phyloP scores from a whole-genome alignment of 176 grass and related monocot species.

The Poa annua region DNA sequence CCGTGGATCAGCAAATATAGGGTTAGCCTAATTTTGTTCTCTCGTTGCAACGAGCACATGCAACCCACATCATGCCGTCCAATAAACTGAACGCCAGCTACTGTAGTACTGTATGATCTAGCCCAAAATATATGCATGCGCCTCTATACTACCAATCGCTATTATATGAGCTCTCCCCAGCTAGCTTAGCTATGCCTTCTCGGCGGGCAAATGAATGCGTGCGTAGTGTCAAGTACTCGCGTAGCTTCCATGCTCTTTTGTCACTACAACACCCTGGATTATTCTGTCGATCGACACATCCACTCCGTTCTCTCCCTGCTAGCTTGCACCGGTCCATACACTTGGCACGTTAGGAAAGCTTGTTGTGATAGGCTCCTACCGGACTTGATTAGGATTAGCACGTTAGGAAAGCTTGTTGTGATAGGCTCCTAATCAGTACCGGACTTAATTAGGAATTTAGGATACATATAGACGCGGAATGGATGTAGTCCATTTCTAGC shows the following conservation, averaged over 20 bases:
- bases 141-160: conserved; percentile 11
- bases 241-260: conserved; percentile 43
- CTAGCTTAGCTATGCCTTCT: not conserved
- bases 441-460: too few species aligned
- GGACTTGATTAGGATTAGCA: conserved; percentile 10
- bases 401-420: too few species aligned
- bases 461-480: too few species aligned
- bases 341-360: conserved; percentile 42
- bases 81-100: conserved; percentile 48
- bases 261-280: conserved; percentile 64
- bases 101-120: not conserved
- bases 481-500: not conserved
- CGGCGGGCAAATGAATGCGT: conserved; percentile 3
- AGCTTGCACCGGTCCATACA: not conserved
- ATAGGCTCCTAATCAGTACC: too few species aligned
- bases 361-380: conserved; percentile 26
- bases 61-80: conserved; percentile 42
- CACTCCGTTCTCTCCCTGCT: conserved; percentile 41
- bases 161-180: conserved; percentile 30
- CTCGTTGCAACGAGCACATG: conserved; percentile 54
- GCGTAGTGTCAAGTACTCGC: conserved; percentile 29
- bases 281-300: conserved; percentile 35
- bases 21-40: conserved; percentile 9
- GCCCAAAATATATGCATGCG: not conserved
- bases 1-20: not conserved